These are phyloP conservation scores for Bipolaris zeicola DNA, from an alignment of 2,329 filamentous ascomycete genomes.

Conservation along the genomic window DNA sequence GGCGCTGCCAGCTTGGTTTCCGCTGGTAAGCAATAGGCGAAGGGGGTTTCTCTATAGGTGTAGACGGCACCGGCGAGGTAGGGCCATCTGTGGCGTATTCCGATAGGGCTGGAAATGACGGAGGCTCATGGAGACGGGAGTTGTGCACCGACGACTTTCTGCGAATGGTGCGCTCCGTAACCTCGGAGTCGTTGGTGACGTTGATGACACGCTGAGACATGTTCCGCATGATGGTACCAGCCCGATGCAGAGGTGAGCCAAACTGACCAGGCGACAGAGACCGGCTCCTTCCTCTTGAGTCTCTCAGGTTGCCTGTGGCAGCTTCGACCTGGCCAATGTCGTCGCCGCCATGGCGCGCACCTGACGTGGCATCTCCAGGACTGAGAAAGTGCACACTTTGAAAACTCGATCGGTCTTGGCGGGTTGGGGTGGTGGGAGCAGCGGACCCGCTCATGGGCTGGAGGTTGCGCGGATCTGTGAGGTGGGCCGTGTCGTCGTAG, in stretches of 20 bases:
- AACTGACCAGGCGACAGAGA: slow-evolving; percentile 54
- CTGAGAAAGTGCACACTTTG: slow-evolving; percentile 61
- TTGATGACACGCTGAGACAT: slow-evolving; percentile 99
- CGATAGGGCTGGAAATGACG: slow-evolving; percentile 59
- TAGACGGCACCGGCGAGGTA: slow-evolving; percentile 34
- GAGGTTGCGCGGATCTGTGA: slow-evolving; percentile 62
- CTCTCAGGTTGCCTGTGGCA: slow-evolving; percentile 31
- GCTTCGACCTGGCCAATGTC: slow-evolving; percentile 66
- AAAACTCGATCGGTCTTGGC: slow-evolving; percentile 56
- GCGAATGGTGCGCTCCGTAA: slow-evolving; percentile 73
- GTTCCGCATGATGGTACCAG: slow-evolving; percentile 60
- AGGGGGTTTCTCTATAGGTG: slow-evolving; percentile 47
- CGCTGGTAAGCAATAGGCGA: slow-evolving; percentile 34
- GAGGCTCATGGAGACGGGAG: slow-evolving; percentile 59
- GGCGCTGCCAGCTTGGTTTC: slow-evolving; percentile 47
- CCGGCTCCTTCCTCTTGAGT: slow-evolving; percentile 53
- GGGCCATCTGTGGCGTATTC: slow-evolving; percentile 54
- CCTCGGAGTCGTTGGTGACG: slow-evolving; percentile 88
- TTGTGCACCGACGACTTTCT: slow-evolving; percentile 64
- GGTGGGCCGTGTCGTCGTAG: slow-evolving; percentile 63
- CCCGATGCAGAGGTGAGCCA: slow-evolving; percentile 56
- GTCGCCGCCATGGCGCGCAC: slow-evolving; percentile 64
- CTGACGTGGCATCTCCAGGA: slow-evolving; percentile 48
- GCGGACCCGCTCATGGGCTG: slow-evolving; percentile 61
- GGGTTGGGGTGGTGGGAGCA: slow-evolving; percentile 46